These are phyloP conservation scores for Pistacia integerrima DNA, from an alignment of 345 rosid species.

Conservation along the genomic window DNA sequence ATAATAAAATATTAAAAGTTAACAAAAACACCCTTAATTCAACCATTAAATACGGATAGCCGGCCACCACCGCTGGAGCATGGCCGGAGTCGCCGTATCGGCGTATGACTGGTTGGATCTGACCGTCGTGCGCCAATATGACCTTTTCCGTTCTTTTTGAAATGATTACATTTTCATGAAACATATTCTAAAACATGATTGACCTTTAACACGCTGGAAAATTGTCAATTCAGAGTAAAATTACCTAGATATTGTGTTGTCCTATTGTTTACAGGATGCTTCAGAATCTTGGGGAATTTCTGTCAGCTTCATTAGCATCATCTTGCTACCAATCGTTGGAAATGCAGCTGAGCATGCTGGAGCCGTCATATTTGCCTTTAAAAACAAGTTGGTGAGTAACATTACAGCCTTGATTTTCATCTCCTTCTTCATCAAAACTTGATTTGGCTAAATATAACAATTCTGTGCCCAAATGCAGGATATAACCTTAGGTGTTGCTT, in stretches of 20 bases:
- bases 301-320: slow-evolving; percentile 84
- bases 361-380: slow-evolving; percentile 90
- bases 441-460: not conserved
- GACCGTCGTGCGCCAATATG: too few relatives aligned
- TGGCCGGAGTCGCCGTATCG: too few relatives aligned
- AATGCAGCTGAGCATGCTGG: slow-evolving; percentile 97
- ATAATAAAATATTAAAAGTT: too few relatives aligned
- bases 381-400: slow-evolving; percentile 73
- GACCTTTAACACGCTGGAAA: not conserved
- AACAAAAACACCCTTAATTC: too few relatives aligned
- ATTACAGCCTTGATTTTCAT: not conserved
- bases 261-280: slow-evolving; percentile 47
- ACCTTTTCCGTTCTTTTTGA: too few relatives aligned
- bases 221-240: not conserved
- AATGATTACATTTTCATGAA: too few relatives aligned
- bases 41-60: too few relatives aligned
- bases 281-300: slow-evolving; percentile 91
- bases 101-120: too few relatives aligned
- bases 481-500: slow-evolving; percentile 79
- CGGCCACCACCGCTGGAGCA: too few relatives aligned
- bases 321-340: slow-evolving; percentile 89
- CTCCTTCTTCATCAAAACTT: not conserved
- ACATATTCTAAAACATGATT: too few relatives aligned
- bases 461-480: slow-evolving; percentile 46
- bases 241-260: not conserved